Evolutionary conservation across 2,329 filamentous ascomycete genomes (phyloP).

Genomic region (Dothistroma septosporum): DNA sequence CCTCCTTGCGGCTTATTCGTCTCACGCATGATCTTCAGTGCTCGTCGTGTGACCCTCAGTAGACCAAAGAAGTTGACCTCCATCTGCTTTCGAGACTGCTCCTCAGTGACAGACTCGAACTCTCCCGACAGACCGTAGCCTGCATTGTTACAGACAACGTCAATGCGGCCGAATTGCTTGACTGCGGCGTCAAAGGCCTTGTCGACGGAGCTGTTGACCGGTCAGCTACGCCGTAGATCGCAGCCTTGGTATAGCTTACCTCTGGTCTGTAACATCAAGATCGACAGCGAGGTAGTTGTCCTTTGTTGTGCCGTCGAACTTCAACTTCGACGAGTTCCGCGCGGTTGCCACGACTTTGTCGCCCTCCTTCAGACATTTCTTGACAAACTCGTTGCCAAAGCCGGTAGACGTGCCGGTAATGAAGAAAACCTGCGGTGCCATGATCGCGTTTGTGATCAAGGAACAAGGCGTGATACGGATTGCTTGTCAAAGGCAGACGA

Average conservation of each 20-base stretch:
- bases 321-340: conserved; percentile 43
- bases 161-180: conserved; percentile 52
- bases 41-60: conserved; percentile 49
- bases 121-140: conserved; percentile 54
- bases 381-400: conserved; percentile 44
- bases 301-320: conserved; percentile 38
- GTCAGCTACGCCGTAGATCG: conserved; percentile 37
- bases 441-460: conserved; percentile 14
- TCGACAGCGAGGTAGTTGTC: conserved; percentile 49
- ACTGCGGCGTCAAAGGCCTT: conserved; percentile 44
- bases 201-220: conserved; percentile 39
- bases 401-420: conserved; percentile 48
- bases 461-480: not conserved
- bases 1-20: conserved; percentile 46
- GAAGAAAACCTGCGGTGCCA: conserved; percentile 45
- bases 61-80: conserved; percentile 60
- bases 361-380: conserved; percentile 41
- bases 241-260: conserved; percentile 33
- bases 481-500: not conserved
- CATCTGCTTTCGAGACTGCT: conserved; percentile 51
- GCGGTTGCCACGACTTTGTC: conserved; percentile 46
- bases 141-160: conserved; percentile 49
- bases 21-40: conserved; percentile 44
- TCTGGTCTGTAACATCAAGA: conserved; percentile 50
- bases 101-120: conserved; percentile 50